Evolutionary conservation across 495 filamentous ascomycete species (phyloP), one percentile per base, ranked within the genome.

Genomic region (Barbatosphaeria neglecta): DNA sequence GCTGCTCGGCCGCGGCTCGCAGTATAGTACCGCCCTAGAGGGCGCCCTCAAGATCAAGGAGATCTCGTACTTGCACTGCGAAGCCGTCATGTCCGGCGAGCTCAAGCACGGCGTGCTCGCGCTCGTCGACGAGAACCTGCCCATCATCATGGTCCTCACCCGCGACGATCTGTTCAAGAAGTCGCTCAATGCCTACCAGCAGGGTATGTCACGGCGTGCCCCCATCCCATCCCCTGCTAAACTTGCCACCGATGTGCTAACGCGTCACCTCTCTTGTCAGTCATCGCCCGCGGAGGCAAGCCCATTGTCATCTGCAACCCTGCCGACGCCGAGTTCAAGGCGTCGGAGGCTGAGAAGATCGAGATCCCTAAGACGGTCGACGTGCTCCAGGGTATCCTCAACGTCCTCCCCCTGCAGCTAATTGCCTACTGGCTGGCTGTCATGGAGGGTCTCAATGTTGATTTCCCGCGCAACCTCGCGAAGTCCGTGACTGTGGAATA

Each of bases 1-100:
- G 45, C 80, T 98, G 31, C 74, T 98, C 43, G 92, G 92, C 41
- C 84, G 92, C 67, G 92, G 92, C 50, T 86, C 87, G 58, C 92
- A 98, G 66, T 95, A 89, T 67, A 90, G 92, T 42, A 98, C 92
- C 55, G 92, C 92, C 17, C 82, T 98, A 37, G 92, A 98, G 72
- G 92, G 92, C 78, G 92, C 92, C 41, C 75, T 98, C 28, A 98
- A 98, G 74, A 98, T 98, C 62, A 98, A 98, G 78, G 92, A 98
- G 70, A 98, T 98, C 54, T 97, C 92, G 39, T 98, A 98, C 65
- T 84, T 98, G 43, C 92, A 98, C 65, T 98, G 92, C 65, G 92
- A 98, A 72, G 92, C 92, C 59, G 92, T 98, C 66, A 98, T 98
- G 92, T 97, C 92, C 48, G 92, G 92, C 62, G 92, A 98, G 69